Evolutionary conservation across 371 early-diverging fungal genomes (phyloP).

Genomic region (Mucor mucedo): DNA sequence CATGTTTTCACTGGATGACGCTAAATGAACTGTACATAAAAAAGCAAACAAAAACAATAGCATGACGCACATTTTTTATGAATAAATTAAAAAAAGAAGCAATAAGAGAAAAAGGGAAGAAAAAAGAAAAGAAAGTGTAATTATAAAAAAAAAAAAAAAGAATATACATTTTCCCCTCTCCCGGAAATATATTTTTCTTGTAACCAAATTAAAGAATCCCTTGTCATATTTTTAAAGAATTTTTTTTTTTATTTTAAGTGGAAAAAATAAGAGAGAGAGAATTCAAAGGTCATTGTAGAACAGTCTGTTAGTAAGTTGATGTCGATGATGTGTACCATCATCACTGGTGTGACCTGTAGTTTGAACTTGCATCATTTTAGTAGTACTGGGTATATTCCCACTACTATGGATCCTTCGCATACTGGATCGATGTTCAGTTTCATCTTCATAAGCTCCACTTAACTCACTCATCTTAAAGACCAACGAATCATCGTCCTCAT

Average conservation of each 20-base stretch:
- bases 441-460: slow-evolving; percentile 7
- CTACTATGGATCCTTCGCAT: background rate
- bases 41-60: slow-evolving; percentile 3
- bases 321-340: background rate
- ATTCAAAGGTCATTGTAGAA: background rate
- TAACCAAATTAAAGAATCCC: no score
- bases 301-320: background rate
- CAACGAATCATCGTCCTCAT: slow-evolving; percentile 52
- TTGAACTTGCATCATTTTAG: background rate
- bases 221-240: no score
- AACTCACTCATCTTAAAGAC: slow-evolving; percentile 58
- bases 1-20: background rate
- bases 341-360: background rate
- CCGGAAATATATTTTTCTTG: no score
- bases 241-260: no score
- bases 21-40: slow-evolving; percentile 4
- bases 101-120: no score
- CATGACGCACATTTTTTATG: background rate
- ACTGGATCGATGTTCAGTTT: background rate
- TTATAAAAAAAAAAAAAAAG: no score
- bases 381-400: background rate
- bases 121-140: no score
- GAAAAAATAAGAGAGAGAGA: no score
- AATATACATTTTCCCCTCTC: no score
- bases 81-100: no score